phyloP scores from a whole-genome alignment of 805 yeast genomes.

The Tetrapisispora taiwanensis region DNA sequence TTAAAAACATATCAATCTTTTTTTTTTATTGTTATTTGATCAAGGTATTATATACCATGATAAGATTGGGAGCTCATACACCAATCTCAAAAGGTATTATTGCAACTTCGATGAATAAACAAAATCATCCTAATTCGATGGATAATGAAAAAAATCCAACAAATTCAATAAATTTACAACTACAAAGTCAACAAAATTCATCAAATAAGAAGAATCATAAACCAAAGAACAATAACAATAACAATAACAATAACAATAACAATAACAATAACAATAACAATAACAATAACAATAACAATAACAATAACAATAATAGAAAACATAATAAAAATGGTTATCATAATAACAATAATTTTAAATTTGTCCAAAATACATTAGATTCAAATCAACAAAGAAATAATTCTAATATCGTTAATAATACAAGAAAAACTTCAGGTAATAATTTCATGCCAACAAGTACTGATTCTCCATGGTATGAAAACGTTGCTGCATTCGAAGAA shows the following conservation, averaged over 20 bases:
- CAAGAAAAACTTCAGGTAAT: constrained; percentile 6
- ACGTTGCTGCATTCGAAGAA: constrained; percentile 12
- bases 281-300: no score
- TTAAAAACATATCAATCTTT: no score
- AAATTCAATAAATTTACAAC: background rate
- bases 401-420: background rate
- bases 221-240: background rate
- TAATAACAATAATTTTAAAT: background rate
- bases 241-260: background rate
- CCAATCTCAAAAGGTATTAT: constrained; percentile 1
- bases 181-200: background rate
- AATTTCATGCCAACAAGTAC: constrained; percentile 13
- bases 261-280: background rate
- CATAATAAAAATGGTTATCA: no score
- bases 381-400: background rate
- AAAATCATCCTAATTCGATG: background rate
- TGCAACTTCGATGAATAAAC: constrained; percentile 1
- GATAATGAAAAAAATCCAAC: background rate
- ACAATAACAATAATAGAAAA: no score
- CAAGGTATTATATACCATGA: background rate
- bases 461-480: constrained; percentile 9
- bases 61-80: background rate
- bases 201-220: background rate
- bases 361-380: background rate
- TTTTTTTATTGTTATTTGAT: background rate